Evolutionary conservation across 2,329 filamentous ascomycete species (phyloP), one percentile per base, ranked within the genome.

Genomic region (Aspergillus costaricaensis): DNA sequence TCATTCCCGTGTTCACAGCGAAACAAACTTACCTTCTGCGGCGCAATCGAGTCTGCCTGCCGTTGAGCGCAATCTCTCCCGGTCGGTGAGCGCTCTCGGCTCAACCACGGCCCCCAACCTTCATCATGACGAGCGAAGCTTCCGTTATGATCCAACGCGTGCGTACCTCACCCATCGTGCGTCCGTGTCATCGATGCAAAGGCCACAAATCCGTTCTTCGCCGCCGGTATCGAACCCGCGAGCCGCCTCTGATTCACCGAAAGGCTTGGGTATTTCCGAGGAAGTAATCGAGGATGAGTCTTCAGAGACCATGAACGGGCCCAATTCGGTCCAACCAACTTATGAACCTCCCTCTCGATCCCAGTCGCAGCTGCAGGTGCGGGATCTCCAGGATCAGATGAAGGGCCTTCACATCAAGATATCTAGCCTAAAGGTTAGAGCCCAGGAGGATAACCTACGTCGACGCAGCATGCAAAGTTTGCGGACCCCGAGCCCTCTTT

Each of bases 391-490:
- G 62, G 89, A 92, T 65, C 92, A 96, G 73, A 91, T 96, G 85
- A 88, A 90, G 58, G 91, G 90, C 56, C 81, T 96, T 50, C 93
- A 92, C 71, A 91, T 90, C 61, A 91, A 92, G 69, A 92, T 96
- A 38, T 93, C 91, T 1, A 89, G 82, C 15, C 76, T 96, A 44
- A 89, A 91, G 67, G 87, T 92, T 63, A 88, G 91, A 68, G 90
- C 91, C 0, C 86, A 90, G 19, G 90, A 90, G 60, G 92, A 96
- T 67, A 92, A 85, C 67, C 76, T 96, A 68, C 88, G 91, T 69
- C 85, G 92, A 54, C 85, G 88, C 58, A 96, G 91, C 73, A 75
- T 93, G 55, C 88, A 91, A 67, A 92, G 85, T 69, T 76, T 94
- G 61, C 85, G 91, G 39, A 89, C 88, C 1, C 87, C 88, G 0